Percentiles rank a stretch among this genome's conserved stretches.
phyloP scores from a whole-genome alignment of 352 stramenopile genomes.

The Globisporangium polare region DNA sequence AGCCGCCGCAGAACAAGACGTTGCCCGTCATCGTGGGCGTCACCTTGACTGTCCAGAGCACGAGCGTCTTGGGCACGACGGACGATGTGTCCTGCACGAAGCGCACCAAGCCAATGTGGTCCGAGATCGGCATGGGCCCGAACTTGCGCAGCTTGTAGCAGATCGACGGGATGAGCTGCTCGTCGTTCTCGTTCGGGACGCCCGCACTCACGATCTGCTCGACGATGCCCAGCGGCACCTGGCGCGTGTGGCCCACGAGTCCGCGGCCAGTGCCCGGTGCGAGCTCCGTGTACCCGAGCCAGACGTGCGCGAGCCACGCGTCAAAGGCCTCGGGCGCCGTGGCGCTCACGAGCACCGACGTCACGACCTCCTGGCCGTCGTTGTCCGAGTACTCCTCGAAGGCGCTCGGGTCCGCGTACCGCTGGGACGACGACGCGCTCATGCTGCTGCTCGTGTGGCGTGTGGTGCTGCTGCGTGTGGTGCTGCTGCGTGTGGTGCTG shows the following conservation, averaged over 20 bases:
- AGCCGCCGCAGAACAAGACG: constrained; percentile 41
- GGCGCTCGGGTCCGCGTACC: constrained; percentile 36
- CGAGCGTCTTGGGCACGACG: constrained; percentile 25
- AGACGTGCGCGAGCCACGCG: constrained; percentile 54
- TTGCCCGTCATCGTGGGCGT: constrained; percentile 35
- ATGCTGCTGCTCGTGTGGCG: background rate
- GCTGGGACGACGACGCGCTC: constrained; percentile 6
- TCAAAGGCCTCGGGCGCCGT: constrained; percentile 55
- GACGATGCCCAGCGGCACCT: constrained; percentile 42
- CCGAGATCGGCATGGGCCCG: constrained; percentile 30
- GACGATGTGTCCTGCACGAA: constrained; percentile 42
- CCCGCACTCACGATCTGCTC: constrained; percentile 67
- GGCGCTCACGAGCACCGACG: constrained; percentile 46
- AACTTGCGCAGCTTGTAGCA: constrained; percentile 45
- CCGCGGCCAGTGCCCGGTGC: constrained; percentile 47
- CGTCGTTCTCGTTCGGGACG: constrained; percentile 20
- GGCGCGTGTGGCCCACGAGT: constrained; percentile 47
- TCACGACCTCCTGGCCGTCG: constrained; percentile 57
- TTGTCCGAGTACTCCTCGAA: constrained; percentile 39
- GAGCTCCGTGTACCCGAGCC: constrained; percentile 34
- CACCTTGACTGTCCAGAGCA: constrained; percentile 49
- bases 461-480: no score
- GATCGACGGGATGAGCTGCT: constrained; percentile 39
- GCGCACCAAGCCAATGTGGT: constrained; percentile 46
- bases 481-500: background rate